Evolutionary conservation across 257 asterid genomes (phyloP), one percentile per base, ranked within the genome.

Genomic region (Salvia rosmarinus): DNA sequence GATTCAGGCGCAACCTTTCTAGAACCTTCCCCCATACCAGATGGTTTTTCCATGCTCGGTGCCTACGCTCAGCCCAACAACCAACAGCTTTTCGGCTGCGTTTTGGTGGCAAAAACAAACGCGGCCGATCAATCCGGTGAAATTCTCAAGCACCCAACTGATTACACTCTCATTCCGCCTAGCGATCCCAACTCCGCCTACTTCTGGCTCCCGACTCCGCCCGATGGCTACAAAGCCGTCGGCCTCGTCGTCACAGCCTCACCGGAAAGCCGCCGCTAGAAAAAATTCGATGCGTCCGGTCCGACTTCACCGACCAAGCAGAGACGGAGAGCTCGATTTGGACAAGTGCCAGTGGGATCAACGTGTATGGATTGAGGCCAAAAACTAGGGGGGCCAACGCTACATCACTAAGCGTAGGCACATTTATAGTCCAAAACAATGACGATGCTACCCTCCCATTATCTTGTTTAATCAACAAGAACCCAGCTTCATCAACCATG

Each of bases 1-100:
- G 59, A 85, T 57, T 73, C 77, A 20, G 98, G 98, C 1, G 95
- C 85, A 44, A 82, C 99, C 30, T 88, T 90, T 65, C 88, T 78
- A 25, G 97, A 95, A 58, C 99, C 99, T 0, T 75, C 92, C 1
- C 17, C 78, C 1, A 77, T 91, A 13, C 99, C 98, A 0, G 94
- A 89, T 65, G 98, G 97, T 52, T 91, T 79, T 44, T 89, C 87
- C 61, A 84, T 91, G 95, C 91, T 95, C 50, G 96, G 96, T 1
- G 76, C 77, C 83, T 89, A 84, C 35, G 84, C 88, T 14, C 99
- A 95, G 69, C 84, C 96, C 12, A 95, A 89, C 77, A 83, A 87
- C 69, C 83, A 73, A 20, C 92, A 87, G 0, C 79, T 86, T 6
- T 91, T 81, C 35, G 98, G 98, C 34, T 82, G 89, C 87, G 74